Conservation (phyloP, 495 filamentous ascomycete genomes). For the Penicillium atrosanguineum region DNA sequence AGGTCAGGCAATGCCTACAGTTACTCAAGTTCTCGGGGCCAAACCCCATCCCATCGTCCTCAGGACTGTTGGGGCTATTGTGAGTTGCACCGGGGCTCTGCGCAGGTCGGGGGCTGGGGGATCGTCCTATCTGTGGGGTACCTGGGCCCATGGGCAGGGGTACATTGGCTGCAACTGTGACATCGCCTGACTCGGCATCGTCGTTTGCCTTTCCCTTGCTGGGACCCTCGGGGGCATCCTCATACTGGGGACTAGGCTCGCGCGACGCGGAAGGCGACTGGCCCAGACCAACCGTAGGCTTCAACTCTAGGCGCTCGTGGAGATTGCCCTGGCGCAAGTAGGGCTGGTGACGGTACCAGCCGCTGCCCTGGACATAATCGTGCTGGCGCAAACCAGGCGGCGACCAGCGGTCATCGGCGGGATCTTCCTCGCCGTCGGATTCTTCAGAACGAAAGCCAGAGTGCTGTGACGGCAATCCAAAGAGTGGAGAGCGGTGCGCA, state of each 20-base stretch:
- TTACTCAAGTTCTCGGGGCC: slow-evolving; percentile 49
- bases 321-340: slow-evolving; percentile 37
- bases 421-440: slow-evolving; percentile 48
- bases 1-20: slow-evolving; percentile 45
- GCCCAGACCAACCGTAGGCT: slow-evolving; percentile 43
- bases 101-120: slow-evolving; percentile 46
- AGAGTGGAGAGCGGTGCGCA: slow-evolving; percentile 50
- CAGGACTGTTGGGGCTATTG: slow-evolving; percentile 22
- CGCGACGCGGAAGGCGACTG: slow-evolving; percentile 47
- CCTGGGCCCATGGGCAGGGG: slow-evolving; percentile 52
- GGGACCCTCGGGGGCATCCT: slow-evolving; percentile 48
- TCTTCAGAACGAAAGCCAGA: slow-evolving; percentile 72
- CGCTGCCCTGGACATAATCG: slow-evolving; percentile 46
- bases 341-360: slow-evolving; percentile 62
- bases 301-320: slow-evolving; percentile 34
- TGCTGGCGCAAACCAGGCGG: slow-evolving; percentile 58
- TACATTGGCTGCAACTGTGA: slow-evolving; percentile 56
- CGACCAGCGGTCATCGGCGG: slow-evolving; percentile 50
- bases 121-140: slow-evolving; percentile 51
- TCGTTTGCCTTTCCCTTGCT: slow-evolving; percentile 22
- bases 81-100: slow-evolving; percentile 19
- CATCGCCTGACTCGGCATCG: slow-evolving; percentile 43
- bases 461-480: slow-evolving; percentile 67
- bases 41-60: slow-evolving; percentile 34
- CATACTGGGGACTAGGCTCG: slow-evolving; percentile 54